Conservation (phyloP, 2,329 filamentous ascomycete genomes). For the Macrophomina phaseolina region DNA sequence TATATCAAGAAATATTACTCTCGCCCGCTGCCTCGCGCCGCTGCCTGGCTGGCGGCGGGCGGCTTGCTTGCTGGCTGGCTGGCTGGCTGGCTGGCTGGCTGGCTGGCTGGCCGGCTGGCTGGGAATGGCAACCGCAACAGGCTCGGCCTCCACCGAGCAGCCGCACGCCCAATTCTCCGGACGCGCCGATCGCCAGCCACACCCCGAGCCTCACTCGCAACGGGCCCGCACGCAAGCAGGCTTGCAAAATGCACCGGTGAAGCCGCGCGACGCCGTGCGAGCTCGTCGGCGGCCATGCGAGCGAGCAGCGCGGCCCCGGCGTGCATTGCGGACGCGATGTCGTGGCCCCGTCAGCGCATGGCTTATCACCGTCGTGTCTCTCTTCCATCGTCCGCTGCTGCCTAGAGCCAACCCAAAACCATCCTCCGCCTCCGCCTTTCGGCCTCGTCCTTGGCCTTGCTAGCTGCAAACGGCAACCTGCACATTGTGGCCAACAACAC, state of each 20-base stretch:
- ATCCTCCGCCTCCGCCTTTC: constrained; percentile 4
- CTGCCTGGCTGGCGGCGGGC: not conserved
- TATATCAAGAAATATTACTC: not conserved
- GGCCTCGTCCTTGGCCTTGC: not conserved
- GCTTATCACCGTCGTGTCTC: constrained; percentile 18
- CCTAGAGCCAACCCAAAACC: constrained; percentile 16
- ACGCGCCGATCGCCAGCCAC: not conserved
- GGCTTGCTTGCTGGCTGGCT: not conserved
- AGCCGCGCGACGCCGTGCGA: not conserved
- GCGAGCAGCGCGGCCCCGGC: not conserved
- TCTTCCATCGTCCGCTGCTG: not conserved
- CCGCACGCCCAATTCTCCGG: constrained; percentile 2
- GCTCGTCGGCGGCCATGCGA: not conserved
- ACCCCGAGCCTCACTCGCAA: constrained; percentile 8
- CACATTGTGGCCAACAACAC: constrained; percentile 3
- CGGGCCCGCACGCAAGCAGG: not conserved
- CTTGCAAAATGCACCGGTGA: not conserved
- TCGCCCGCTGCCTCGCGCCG: no score
- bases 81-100: not conserved
- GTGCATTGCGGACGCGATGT: not conserved
- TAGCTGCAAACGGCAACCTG: constrained; percentile 2
- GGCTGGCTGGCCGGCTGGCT: not conserved
- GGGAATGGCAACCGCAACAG: not conserved
- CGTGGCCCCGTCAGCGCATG: not conserved
- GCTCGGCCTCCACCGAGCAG: not conserved